Base-by-base conservation (phyloP, 306 rosid genomes). In the Vicia faba region DNA sequence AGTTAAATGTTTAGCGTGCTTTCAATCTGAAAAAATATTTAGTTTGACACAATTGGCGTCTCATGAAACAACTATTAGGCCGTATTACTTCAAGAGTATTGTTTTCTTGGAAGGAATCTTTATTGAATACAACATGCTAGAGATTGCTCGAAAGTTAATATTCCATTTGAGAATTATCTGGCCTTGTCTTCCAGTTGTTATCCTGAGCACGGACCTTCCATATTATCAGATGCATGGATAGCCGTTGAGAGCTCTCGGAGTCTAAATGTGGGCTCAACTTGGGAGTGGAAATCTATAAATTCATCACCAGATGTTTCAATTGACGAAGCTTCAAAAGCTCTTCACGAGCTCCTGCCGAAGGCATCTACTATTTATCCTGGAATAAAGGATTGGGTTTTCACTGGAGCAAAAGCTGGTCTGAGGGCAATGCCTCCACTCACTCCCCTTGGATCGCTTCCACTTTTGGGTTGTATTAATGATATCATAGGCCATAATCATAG, bases 381-480 rank as follows among this genome's bases (percentile, higher is more conserved):
- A 33, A 74, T 93, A 57, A 82, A 78, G 66, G 78, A 89, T 53
- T 93, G 96, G 97, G 63, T 61, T 63, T 83, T 83, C 60, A 62
- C 80, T 0, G 85, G 86, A 66, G 96, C 98, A 44, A 88, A 81
- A 73, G 97, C 95, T 61, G 98, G 97, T 67, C 89, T 93, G 11
- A 86, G 98, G 83, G 97, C 98, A 79, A 89, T 93, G 97, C 97
- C 98, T 1, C 98, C 97, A 28, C 87, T 89, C 71, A 83, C 88
- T 53, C 78, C 91, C 31, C 69, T 59, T 25, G 98, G 97, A 35
- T 89, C 98, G 10, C 96, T 88, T 73, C 97, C 96, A 36, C 90
- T 89, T 67, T 71, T 89, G 85, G 98, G 98, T 54, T 84, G 91
- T 67, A 76, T 89, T 45, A 67, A 93, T 72, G 89, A 83, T 70